Conservation (phyloP, 2,329 filamentous ascomycete species). For the Colletotrichum lini region DNA sequence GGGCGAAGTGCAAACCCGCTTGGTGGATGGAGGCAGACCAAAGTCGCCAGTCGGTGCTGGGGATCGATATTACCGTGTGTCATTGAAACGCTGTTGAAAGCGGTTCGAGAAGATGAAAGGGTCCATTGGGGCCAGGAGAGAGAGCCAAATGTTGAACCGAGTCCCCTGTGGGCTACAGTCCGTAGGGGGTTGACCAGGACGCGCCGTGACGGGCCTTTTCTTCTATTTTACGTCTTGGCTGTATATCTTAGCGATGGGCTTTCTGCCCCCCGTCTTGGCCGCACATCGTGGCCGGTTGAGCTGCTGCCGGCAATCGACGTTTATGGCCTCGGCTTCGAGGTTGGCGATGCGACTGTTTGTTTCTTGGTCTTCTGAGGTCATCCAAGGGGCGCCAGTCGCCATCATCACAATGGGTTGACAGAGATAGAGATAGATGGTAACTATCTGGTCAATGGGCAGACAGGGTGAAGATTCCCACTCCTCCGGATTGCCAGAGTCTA, state of each 20-base stretch:
- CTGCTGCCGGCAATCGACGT: slow-evolving; percentile 17
- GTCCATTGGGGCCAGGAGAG: neutral
- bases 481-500: neutral
- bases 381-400: neutral
- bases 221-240: too few species aligned
- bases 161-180: too few species aligned
- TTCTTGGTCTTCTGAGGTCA: neutral
- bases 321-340: neutral
- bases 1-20: neutral
- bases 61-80: slow-evolving; percentile 26
- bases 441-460: neutral
- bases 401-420: neutral
- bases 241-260: neutral
- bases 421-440: too few species aligned
- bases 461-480: neutral
- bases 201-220: neutral
- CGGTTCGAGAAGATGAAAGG: neutral
- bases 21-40: neutral
- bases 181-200: neutral
- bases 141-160: neutral
- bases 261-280: slow-evolving; percentile 28
- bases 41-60: slow-evolving; percentile 24
- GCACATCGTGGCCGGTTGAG: slow-evolving; percentile 4
- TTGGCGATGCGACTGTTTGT: slow-evolving; percentile 1
- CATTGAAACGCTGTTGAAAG: slow-evolving; percentile 12